Evolutionary conservation across 371 early-diverging fungal genomes (phyloP).

Genomic region (Syncephalastrum sp.): DNA sequence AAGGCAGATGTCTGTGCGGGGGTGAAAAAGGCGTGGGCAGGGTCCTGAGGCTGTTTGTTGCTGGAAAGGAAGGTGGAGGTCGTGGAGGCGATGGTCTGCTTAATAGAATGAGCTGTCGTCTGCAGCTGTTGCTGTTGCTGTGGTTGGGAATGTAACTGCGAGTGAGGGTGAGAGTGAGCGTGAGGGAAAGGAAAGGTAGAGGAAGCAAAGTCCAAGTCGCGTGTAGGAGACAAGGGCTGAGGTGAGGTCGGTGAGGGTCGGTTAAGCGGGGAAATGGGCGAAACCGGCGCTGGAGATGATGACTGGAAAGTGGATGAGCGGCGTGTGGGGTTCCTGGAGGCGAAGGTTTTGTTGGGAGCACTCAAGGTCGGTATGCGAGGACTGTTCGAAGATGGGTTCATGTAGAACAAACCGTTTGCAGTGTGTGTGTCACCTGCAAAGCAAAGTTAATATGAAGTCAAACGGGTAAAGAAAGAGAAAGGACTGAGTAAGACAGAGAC

Average conservation of each 20-base stretch:
- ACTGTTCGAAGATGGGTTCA: slow-evolving; percentile 19
- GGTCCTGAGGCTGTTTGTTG: slow-evolving; percentile 22
- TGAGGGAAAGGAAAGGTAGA: slow-evolving; percentile 21
- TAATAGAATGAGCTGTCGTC: slow-evolving; percentile 10
- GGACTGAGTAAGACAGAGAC: neutral
- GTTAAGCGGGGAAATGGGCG: slow-evolving; percentile 15
- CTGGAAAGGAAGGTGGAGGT: slow-evolving; percentile 13
- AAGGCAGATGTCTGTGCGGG: slow-evolving; percentile 38
- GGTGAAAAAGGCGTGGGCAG: slow-evolving; percentile 30
- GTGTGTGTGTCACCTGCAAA: too few relatives aligned
- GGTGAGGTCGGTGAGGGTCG: slow-evolving; percentile 10
- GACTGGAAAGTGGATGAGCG: slow-evolving; percentile 15
- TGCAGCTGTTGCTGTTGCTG: slow-evolving; percentile 12
- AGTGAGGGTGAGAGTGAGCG: too few relatives aligned
- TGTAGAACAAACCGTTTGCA: slow-evolving; percentile 8
- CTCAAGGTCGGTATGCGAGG: slow-evolving; percentile 26
- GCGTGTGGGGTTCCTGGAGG: slow-evolving; percentile 29
- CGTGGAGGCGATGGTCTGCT: slow-evolving; percentile 20
- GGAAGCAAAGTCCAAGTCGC: slow-evolving; percentile 19
- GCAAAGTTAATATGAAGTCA: too few relatives aligned
- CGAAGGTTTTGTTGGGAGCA: slow-evolving; percentile 36
- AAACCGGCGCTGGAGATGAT: slow-evolving; percentile 10
- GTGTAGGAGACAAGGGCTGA: slow-evolving; percentile 15
- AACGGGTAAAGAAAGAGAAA: slow-evolving; percentile 9
- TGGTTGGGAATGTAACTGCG: neutral